Conservation (phyloP, 2,329 filamentous ascomycete species). For the Colletotrichum endophyticum region DNA sequence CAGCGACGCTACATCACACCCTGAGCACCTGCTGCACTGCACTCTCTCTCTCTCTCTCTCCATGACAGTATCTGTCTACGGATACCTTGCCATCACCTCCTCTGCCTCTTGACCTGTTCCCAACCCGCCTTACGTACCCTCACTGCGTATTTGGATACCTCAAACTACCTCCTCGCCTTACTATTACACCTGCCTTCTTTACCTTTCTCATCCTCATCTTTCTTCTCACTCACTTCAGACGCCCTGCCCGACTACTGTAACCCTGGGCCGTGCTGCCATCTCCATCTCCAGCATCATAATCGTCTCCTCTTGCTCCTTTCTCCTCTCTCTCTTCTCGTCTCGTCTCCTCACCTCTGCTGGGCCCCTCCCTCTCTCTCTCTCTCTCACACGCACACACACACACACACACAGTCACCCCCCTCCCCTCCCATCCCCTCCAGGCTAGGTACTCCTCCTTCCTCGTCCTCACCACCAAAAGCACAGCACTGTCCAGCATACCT, state of each 20-base stretch:
- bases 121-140: background rate
- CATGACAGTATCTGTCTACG: background rate
- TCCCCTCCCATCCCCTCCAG: background rate
- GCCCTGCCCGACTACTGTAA: background rate
- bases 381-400: background rate
- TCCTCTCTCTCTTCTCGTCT: background rate
- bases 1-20: background rate
- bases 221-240: background rate
- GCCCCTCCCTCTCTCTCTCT: background rate
- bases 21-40: background rate
- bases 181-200: background rate
- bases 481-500: slow-evolving; percentile 11
- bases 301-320: background rate
- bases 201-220: background rate
- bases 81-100: background rate
- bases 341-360: background rate
- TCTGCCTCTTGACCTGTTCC: background rate
- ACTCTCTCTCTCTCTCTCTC: background rate
- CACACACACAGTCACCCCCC: background rate
- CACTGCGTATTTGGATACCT: background rate
- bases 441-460: background rate
- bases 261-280: background rate
- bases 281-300: background rate
- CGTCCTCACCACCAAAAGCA: background rate
- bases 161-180: background rate